These are phyloP conservation scores for button mushroom (Agaricus bisporus) DNA, from an alignment of 768 basidiomycete species.

Conservation along the genomic window DNA sequence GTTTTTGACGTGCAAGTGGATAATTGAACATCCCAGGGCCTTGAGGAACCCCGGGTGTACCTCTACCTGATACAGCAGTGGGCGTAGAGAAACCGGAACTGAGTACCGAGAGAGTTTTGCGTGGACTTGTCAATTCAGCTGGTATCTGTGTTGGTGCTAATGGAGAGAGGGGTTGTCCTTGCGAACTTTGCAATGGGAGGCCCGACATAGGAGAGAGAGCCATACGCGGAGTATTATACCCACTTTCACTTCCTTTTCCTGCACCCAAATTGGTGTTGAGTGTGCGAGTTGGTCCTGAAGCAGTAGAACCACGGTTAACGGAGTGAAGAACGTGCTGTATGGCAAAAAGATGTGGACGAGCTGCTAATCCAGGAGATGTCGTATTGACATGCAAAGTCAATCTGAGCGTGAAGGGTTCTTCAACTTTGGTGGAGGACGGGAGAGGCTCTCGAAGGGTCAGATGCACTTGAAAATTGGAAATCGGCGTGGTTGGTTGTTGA, in stretches of 20 bases:
- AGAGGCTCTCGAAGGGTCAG: constrained; percentile 49
- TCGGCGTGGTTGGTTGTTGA: constrained; percentile 17
- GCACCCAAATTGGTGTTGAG: not conserved
- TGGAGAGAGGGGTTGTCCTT: not conserved
- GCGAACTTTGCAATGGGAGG: not conserved
- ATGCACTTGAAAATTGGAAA: constrained; percentile 42
- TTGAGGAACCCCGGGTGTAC: constrained; percentile 19
- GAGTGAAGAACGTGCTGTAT: constrained; percentile 58
- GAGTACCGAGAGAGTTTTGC: constrained; percentile 14
- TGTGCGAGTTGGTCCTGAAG: constrained; percentile 15
- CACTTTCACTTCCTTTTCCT: not conserved
- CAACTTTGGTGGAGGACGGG: constrained; percentile 38
- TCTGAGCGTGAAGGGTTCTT: constrained; percentile 54
- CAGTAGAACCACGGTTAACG: constrained; percentile 12
- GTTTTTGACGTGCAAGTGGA: constrained; percentile 44
- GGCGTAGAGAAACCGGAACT: constrained; percentile 54
- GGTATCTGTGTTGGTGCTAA: constrained; percentile 15
- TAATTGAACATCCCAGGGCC: constrained; percentile 35
- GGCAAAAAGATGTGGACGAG: constrained; percentile 42
- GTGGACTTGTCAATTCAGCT: constrained; percentile 26
- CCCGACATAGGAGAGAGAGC: constrained; percentile 6
- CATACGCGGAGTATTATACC: constrained; percentile 4
- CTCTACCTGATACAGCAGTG: constrained; percentile 25
- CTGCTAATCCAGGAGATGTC: constrained; percentile 20
- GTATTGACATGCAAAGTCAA: constrained; percentile 41